Evolutionary conservation across 2,329 filamentous ascomycete genomes (phyloP), one percentile per base, ranked within the genome.

Genomic region (Septoria linicola): DNA sequence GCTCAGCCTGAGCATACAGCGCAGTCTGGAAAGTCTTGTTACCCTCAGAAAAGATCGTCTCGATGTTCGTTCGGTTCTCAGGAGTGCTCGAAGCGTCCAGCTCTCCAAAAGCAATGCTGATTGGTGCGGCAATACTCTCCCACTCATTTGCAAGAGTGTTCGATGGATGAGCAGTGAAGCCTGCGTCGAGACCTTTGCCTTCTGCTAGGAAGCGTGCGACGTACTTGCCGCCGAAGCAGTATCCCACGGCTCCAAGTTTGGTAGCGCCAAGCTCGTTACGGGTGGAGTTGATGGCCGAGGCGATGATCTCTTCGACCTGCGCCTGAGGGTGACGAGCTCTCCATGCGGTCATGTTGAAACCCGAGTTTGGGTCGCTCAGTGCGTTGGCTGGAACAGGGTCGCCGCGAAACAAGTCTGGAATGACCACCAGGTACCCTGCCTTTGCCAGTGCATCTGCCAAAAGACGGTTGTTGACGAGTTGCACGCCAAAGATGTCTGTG

Each of bases 171-270:
- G 86, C 87, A 14, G 81, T 68, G 70, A 79, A 90, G 34, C 84
- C 86, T 48, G 79, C 84, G 41, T 85, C 73, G 59, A 89, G 57
- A 7, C 61, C 61, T 39, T 55, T 74, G 54, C 80, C 82, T 49
- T 72, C 53, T 19, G 72, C 72, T 5, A 80, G 77, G 72, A 83
- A 83, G 25, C 87, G 82, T 43, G 79, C 75, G 27, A 88, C 81
- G 68, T 87, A 90, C 80, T 87, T 88, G 49, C 78, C 86, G 31
- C 87, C 87, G 59, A 89, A 88, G 71, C 87, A 90, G 70, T 89
- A 89, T 0, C 87, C 87, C 0, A 83, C 80, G 11, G 76, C 79
- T 1, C 80, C 86, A 30, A 90, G 70, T 57, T 78, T 80, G 66
- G 79, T 81, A 10, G 34, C 1, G 0, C 64, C 64, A 31, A 67